phyloP scores from a whole-genome alignment of 192 early-diverging fungal species.

The Gaertneriomyces sp. region DNA sequence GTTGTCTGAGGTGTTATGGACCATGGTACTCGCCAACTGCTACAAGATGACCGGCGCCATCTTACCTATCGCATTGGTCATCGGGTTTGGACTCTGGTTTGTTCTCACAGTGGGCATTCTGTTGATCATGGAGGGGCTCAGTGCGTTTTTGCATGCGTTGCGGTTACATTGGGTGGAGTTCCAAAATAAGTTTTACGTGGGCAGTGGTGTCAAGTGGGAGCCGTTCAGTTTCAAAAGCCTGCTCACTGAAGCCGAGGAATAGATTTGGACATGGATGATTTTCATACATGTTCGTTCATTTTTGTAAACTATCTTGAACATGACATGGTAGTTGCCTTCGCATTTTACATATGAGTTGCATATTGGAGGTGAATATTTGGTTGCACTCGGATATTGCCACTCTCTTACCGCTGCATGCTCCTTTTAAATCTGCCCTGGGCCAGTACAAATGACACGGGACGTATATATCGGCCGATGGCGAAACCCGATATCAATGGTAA shows the following conservation, averaged over 20 bases:
- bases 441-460: too few species aligned
- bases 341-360: too few species aligned
- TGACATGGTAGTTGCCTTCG: too few species aligned
- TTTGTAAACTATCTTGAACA: too few species aligned
- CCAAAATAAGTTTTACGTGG: slow-evolving; percentile 95
- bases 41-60: slow-evolving; percentile 45
- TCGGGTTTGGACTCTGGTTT: slow-evolving; percentile 90
- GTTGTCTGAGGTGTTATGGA: slow-evolving; percentile 94
- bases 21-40: slow-evolving; percentile 73
- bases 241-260: slow-evolving; percentile 32
- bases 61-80: slow-evolving; percentile 67
- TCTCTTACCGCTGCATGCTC: too few species aligned
- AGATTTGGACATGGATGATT: background rate
- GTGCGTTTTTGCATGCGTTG: slow-evolving; percentile 84
- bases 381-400: too few species aligned
- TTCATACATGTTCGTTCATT: background rate
- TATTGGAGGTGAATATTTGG: too few species aligned
- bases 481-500: too few species aligned
- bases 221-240: slow-evolving; percentile 76
- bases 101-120: slow-evolving; percentile 72
- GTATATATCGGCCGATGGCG: too few species aligned
- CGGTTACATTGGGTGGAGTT: slow-evolving; percentile 99
- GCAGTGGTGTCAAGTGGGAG: slow-evolving; percentile 82
- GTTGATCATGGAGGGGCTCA: slow-evolving; percentile 82
- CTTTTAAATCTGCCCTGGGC: too few species aligned